Percentiles rank a stretch among this genome's conserved stretches.
Evolutionary conservation across 2,329 filamentous ascomycete species (phyloP).

Genomic region (Alternaria rosae): DNA sequence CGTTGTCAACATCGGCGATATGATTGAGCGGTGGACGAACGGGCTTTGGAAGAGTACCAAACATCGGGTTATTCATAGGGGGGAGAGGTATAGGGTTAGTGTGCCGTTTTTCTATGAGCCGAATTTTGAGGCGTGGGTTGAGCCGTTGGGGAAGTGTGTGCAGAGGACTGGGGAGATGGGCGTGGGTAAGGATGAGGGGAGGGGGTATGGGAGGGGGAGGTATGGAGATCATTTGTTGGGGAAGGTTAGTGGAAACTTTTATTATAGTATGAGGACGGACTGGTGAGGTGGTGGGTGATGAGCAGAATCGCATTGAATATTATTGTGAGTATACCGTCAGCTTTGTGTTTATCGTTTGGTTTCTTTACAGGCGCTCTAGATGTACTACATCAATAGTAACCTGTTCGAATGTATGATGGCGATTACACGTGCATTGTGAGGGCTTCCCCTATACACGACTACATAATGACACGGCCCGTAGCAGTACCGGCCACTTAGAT

Average conservation of each 20-base stretch:
- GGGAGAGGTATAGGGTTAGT: constrained; percentile 49
- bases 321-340: neutral
- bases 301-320: too few relatives aligned
- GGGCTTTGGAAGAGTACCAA: constrained; percentile 54
- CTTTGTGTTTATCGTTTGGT: neutral
- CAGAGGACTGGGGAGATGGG: constrained; percentile 36
- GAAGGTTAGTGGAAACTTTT: constrained; percentile 55
- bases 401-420: neutral
- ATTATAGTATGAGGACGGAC: constrained; percentile 38
- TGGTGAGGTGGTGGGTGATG: constrained; percentile 18
- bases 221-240: constrained; percentile 55
- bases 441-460: neutral
- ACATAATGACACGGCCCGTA: neutral
- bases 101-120: constrained; percentile 62
- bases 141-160: constrained; percentile 50
- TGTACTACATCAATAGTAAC: neutral
- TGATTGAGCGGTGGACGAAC: constrained; percentile 58
- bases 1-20: constrained; percentile 60
- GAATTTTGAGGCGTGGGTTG: constrained; percentile 51
- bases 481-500: neutral
- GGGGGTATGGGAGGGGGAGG: constrained; percentile 39
- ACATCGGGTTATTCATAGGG: constrained; percentile 56
- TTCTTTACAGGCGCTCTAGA: neutral
- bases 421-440: neutral
- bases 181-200: constrained; percentile 42